Evolutionary conservation across 768 basidiomycete species (phyloP).

Genomic region (Favolaschia claudopus): DNA sequence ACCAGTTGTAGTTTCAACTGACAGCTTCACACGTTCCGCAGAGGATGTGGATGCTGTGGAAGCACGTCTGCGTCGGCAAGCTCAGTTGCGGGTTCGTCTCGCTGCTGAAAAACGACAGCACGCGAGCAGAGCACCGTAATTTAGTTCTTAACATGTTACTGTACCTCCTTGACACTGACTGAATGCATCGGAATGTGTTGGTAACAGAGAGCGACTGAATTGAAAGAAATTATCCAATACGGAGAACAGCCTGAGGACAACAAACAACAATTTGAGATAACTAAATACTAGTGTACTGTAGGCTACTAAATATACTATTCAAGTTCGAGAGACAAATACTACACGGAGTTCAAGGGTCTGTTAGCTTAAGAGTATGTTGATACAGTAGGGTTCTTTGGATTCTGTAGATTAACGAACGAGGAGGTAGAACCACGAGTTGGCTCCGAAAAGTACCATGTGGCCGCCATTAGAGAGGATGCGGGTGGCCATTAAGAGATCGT

Average conservation of each 20-base stretch:
- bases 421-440: too few species aligned
- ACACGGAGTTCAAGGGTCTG: slow-evolving; percentile 2
- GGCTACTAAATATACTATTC: slow-evolving; percentile 14
- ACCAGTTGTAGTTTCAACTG: not conserved
- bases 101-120: slow-evolving; percentile 48
- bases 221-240: not conserved
- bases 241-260: not conserved
- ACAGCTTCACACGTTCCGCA: not conserved
- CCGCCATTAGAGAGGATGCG: not conserved
- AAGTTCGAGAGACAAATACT: slow-evolving; percentile 3
- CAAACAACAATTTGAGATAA: slow-evolving; percentile 13
- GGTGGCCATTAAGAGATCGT: not conserved
- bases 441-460: not conserved
- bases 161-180: too few species aligned
- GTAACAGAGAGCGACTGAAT: not conserved
- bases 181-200: not conserved
- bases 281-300: slow-evolving; percentile 16
- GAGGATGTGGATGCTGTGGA: slow-evolving; percentile 39
- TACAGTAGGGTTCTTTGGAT: slow-evolving; percentile 6
- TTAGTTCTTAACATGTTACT: too few species aligned
- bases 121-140: not conserved
- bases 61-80: slow-evolving; percentile 53
- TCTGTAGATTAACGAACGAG: slow-evolving; percentile 6
- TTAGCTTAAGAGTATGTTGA: slow-evolving; percentile 7
- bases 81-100: slow-evolving; percentile 56